Percentiles rank a stretch among this genome's conserved stretches.
Conservation (phyloP, 2,329 filamentous ascomycete genomes). For the Cucurbitaria berberidis region DNA sequence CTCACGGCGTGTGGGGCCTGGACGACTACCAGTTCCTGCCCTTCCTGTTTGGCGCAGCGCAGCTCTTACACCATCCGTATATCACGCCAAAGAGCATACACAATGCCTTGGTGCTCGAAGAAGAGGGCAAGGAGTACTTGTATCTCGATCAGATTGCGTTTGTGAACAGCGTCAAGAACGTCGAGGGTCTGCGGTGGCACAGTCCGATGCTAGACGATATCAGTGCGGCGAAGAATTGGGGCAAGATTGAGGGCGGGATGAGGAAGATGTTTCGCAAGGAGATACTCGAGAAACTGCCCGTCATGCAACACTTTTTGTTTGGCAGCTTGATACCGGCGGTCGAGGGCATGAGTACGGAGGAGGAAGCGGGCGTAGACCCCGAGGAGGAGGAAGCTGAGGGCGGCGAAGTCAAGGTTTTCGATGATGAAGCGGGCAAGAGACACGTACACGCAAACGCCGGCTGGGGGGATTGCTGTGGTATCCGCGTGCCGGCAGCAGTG, state of each 20-base stretch:
- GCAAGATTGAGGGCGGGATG: conserved; percentile 94
- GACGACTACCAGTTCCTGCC: conserved; percentile 62
- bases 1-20: conserved; percentile 60
- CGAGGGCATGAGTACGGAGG: conserved; percentile 76
- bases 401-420: conserved; percentile 61
- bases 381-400: conserved; percentile 53
- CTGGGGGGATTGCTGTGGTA: conserved; percentile 98
- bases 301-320: conserved; percentile 99
- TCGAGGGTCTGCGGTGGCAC: conserved; percentile 93
- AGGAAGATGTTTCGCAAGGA: conserved; percentile 94
- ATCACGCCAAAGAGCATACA: conserved; percentile 70
- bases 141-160: conserved; percentile 93
- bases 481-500: conserved; percentile 93
- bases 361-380: conserved; percentile 55
- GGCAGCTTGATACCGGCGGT: conserved; percentile 81
- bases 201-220: conserved; percentile 99
- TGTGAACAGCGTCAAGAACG: conserved; percentile 95
- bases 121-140: conserved; percentile 81
- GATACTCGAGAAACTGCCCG: conserved; percentile 88
- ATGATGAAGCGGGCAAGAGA: conserved; percentile 68
- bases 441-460: conserved; percentile 71
- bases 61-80: conserved; percentile 69
- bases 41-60: conserved; percentile 58
- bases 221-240: conserved; percentile 85
- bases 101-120: conserved; percentile 84